A percentile compares a stretch with the other conserved stretches of the same genome.
These are phyloP conservation scores for Kokia cookei DNA, from an alignment of 441 rosid species.

Conservation along the genomic window DNA sequence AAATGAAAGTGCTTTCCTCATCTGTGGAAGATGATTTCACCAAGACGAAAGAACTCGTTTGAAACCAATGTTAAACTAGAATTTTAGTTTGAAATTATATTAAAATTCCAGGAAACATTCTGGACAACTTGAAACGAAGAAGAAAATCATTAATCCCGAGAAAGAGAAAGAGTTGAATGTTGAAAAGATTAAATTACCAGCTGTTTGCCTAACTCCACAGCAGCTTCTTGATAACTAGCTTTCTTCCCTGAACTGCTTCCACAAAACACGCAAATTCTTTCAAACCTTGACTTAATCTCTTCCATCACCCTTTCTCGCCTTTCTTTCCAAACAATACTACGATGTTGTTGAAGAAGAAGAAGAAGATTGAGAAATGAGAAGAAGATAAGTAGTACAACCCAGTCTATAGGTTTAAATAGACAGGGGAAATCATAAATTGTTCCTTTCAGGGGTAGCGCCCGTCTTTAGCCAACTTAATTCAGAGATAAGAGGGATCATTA, in stretches of 20 bases:
- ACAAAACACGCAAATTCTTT: slow-evolving; percentile 86
- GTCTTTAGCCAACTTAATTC: background rate
- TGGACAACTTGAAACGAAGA: background rate
- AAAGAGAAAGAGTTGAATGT: background rate
- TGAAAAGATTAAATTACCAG: slow-evolving; percentile 39
- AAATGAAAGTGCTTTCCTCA: background rate
- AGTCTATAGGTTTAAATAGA: slow-evolving; percentile 21
- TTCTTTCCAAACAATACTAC: slow-evolving; percentile 10
- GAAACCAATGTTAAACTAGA: background rate
- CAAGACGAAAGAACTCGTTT: background rate
- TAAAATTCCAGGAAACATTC: background rate
- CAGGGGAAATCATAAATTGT: background rate
- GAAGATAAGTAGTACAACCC: slow-evolving; percentile 25
- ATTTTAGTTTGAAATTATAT: background rate
- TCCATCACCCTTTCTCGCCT: slow-evolving; percentile 29
- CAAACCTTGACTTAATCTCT: slow-evolving; percentile 66
- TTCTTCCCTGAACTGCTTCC: slow-evolving; percentile 93
- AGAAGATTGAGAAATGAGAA: slow-evolving; percentile 58
- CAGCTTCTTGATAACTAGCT: slow-evolving; percentile 85
- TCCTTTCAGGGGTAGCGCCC: background rate
- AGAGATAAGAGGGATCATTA: background rate
- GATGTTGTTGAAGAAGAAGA: background rate
- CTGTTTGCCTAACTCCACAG: slow-evolving; percentile 73
- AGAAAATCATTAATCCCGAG: background rate
- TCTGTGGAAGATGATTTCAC: background rate